Evolutionary conservation across 257 asterid species (phyloP), one percentile per base, ranked within the genome.

Genomic region (Solanum arcanum): DNA sequence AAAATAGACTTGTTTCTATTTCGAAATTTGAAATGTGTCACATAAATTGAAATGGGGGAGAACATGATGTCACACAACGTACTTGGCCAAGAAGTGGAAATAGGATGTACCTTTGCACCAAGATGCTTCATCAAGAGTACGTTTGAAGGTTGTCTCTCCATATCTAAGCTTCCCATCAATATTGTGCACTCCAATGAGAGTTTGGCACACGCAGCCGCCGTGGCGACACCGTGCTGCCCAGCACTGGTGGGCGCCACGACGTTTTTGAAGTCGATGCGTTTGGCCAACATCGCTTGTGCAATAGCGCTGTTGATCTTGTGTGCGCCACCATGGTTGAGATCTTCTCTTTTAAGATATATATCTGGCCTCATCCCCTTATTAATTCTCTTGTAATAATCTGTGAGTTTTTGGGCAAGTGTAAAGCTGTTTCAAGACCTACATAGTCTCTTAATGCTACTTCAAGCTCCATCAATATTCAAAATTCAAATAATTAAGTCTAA

Each of bases 281-380:
- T 93, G 85, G 98, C 98, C 1, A 96, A 91, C 98, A 96, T 90
- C 3, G 95, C 98, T 90, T 96, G 98, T 49, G 93, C 98, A 25
- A 95, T 77, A 78, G 98, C 97, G 70, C 94, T 96, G 94, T 95
- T 96, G 69, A 96, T 96, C 70, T 95, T 94, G 92, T 96, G 98
- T 8, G 98, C 93, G 66, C 99, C 99, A 9, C 93, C 86, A 20
- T 96, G 94, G 77, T 89, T 90, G 35, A 96, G 92, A 87, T 95
- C 99, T 77, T 96, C 99, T 78, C 98, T 91, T 93, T 96, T 96
- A 12, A 96, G 86, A 86, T 93, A 95, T 25, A 96, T 93, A 2
- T 93, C 89, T 1, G 98, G 96, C 56, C 97, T 96, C 87, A 88
- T 83, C 11, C 97, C 98, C 0, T 86, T 52, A 3, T 59, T 73